Conservation (phyloP, 345 rosid genomes). For the Clausena lansium region DNA sequence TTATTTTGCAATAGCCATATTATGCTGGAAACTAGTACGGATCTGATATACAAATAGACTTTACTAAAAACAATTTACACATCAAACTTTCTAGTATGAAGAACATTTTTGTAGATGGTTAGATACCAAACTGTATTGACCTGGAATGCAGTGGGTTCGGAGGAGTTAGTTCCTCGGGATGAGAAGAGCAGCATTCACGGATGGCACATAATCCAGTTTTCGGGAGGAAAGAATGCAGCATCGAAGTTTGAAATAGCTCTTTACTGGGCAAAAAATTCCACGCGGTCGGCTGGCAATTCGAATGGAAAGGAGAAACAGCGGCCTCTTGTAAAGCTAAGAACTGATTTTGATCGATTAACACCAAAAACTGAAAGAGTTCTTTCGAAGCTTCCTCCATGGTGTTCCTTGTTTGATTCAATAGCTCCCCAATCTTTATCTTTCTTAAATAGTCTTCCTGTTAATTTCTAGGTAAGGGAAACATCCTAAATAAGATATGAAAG, state of each 20-base stretch:
- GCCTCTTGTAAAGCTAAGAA: conserved; percentile 77
- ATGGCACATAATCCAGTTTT: conserved; percentile 80
- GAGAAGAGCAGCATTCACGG: conserved; percentile 58
- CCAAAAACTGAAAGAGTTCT: conserved; percentile 56
- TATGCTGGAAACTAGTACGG: too few species aligned
- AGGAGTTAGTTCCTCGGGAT: conserved; percentile 53
- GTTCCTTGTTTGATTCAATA: conserved; percentile 79
- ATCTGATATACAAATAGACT: too few species aligned
- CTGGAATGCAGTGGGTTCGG: conserved; percentile 39
- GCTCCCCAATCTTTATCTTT: conserved; percentile 68
- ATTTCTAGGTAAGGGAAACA: conserved; percentile 27
- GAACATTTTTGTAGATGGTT: too few species aligned
- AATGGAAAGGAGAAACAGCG: conserved; percentile 17
- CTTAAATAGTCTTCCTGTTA: conserved; percentile 59
- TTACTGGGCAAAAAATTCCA: conserved; percentile 36
- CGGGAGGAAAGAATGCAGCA: conserved; percentile 74
- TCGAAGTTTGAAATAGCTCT: conserved; percentile 58
- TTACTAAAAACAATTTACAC: too few species aligned
- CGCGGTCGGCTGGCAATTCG: conserved; percentile 7
- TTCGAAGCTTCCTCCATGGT: conserved; percentile 69
- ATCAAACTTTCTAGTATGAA: too few species aligned
- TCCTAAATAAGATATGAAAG: neutral
- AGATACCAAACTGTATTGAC: neutral
- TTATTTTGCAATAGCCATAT: neutral
- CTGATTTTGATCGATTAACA: conserved; percentile 58